phyloP scores from a whole-genome alignment of 192 early-diverging fungal genomes.

The Mortierella hygrophila region DNA sequence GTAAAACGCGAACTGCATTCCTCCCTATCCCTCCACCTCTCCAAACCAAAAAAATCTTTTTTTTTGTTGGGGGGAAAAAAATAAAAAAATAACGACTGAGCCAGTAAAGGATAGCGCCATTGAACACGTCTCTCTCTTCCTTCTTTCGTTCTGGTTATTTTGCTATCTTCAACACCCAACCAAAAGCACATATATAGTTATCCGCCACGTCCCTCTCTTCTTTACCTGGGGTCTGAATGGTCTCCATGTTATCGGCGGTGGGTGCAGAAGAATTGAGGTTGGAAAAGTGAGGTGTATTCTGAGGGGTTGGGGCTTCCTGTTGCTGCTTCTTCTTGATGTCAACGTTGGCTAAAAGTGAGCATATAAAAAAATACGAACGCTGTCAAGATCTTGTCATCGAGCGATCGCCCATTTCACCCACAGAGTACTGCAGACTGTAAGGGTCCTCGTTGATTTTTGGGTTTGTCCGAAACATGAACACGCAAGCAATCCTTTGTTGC shows the following conservation, averaged over 20 bases:
- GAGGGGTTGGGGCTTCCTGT: constrained; percentile 69
- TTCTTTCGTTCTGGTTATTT: neutral
- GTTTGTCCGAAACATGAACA: neutral
- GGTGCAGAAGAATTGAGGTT: constrained; percentile 59
- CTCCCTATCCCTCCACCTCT: neutral
- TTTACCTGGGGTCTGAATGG: constrained; percentile 56
- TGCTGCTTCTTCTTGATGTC: constrained; percentile 71
- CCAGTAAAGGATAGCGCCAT: constrained; percentile 8
- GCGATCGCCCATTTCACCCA: neutral
- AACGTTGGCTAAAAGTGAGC: constrained; percentile 57
- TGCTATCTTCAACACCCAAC: constrained; percentile 1
- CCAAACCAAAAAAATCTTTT: constrained; percentile 10
- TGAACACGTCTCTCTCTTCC: neutral
- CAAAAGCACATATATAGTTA: neutral
- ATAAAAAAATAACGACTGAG: neutral
- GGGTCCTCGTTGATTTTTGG: neutral
- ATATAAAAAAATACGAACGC: neutral
- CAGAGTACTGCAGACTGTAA: neutral
- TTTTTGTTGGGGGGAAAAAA: constrained; percentile 17
- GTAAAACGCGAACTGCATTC: neutral
- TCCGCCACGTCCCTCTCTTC: neutral
- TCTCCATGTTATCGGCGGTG: constrained; percentile 30
- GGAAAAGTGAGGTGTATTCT: constrained; percentile 72
- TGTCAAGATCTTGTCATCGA: neutral
- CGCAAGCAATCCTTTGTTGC: neutral